Percentiles rank a stretch among this genome's conserved stretches.
phyloP scores from a whole-genome alignment of 257 asterid species.

The Solanum rostratum region DNA sequence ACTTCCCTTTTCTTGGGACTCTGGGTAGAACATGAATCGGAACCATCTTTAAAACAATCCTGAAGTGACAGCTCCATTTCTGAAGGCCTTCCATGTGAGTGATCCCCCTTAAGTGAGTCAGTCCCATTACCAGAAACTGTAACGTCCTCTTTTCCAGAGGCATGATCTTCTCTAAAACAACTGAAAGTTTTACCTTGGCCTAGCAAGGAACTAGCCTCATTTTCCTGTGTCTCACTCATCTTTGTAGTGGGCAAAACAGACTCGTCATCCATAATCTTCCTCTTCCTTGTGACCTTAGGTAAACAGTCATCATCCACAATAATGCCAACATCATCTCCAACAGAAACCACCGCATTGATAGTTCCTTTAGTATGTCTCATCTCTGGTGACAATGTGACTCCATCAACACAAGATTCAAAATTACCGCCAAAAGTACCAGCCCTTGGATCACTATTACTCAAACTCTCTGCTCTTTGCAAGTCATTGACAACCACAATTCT shows the following conservation, averaged over 20 bases:
- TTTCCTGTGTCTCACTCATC: conserved; percentile 1
- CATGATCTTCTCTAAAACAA: conserved; percentile 9
- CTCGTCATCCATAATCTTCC: conserved; percentile 27
- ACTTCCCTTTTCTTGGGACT: conserved; percentile 27
- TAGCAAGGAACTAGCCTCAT: conserved; percentile 3
- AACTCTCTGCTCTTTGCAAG: conserved; percentile 9
- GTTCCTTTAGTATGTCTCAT: conserved; percentile 10
- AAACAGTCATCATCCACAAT: conserved; percentile 11
- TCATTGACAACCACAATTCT: conserved; percentile 8
- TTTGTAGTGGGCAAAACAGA: conserved; percentile 11
- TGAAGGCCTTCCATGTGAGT: conserved; percentile 13
- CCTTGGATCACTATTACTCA: conserved; percentile 8
- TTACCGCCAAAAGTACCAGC: conserved; percentile 5
- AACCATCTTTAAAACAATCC: conserved; percentile 15
- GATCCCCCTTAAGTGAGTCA: conserved; percentile 11
- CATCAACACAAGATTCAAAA: conserved; percentile 8
- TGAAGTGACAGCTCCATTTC: conserved; percentile 10
- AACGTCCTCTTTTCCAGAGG: conserved; percentile 20
- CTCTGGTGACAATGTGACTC: conserved; percentile 3
- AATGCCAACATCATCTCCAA: not conserved
- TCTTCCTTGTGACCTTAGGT: conserved; percentile 25
- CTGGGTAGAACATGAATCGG: conserved; percentile 15
- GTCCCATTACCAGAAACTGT: conserved; percentile 13
- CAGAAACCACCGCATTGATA: conserved; percentile 8
- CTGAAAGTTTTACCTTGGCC: conserved; percentile 8